Percentiles rank a stretch among this genome's conserved stretches.
Conservation (phyloP, 2,329 filamentous ascomycete species). For the Venturia aucupariae region DNA sequence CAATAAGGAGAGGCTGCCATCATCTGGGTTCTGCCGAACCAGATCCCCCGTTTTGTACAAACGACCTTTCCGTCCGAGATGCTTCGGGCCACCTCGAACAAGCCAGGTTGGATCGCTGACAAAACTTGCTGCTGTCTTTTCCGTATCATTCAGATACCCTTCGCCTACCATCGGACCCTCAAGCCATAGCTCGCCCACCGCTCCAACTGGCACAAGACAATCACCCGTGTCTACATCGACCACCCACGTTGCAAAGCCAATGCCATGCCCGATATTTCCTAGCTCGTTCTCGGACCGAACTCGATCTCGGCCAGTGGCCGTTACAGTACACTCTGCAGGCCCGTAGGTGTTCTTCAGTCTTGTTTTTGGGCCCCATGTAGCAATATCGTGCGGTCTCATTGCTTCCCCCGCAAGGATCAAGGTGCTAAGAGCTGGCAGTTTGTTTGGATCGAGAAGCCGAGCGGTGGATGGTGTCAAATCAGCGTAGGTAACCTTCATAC, state of each 20-base stretch:
- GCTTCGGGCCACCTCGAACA: conserved; percentile 21
- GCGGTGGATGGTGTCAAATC: conserved; percentile 36
- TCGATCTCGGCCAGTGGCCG: conserved; percentile 43
- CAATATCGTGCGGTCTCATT: neutral
- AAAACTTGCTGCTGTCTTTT: conserved; percentile 62
- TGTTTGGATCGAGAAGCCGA: conserved; percentile 23
- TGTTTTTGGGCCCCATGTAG: neutral
- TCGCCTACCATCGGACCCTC: conserved; percentile 80
- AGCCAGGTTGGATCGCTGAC: conserved; percentile 37
- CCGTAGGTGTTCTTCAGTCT: conserved; percentile 28
- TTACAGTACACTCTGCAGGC: conserved; percentile 66
- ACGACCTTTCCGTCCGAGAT: conserved; percentile 35
- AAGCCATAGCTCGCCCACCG: conserved; percentile 80
- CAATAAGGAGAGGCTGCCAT: conserved; percentile 76
- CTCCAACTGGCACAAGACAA: conserved; percentile 65
- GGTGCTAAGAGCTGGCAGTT: conserved; percentile 16
- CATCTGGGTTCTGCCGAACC: conserved; percentile 69
- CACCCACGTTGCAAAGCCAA: conserved; percentile 78
- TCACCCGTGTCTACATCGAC: conserved; percentile 57
- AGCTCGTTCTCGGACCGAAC: neutral
- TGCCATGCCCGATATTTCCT: conserved; percentile 41
- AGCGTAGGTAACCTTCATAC: conserved; percentile 32
- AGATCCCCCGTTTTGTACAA: conserved; percentile 85
- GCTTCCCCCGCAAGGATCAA: neutral
- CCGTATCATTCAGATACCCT: conserved; percentile 79